Base-by-base conservation (phyloP, 2,329 filamentous ascomycete genomes). In the Ceratocystiopsis sp. region DNA sequence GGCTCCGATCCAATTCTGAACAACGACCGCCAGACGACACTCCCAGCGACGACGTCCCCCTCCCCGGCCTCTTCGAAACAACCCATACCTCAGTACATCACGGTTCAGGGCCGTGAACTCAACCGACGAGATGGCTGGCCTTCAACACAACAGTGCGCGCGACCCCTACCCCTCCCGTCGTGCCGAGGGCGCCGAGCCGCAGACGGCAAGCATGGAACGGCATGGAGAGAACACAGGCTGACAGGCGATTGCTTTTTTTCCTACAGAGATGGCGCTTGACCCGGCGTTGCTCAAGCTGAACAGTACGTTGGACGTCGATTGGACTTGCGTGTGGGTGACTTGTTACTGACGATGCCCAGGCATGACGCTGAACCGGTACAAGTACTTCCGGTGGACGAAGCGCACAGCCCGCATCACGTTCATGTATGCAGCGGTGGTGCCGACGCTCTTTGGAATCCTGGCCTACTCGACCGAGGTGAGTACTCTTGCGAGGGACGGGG, bases 301-400 rank as follows among this genome's bases (percentile, higher is more conserved):
- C 47, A 58, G 66, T 68, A 65, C 47, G 65, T 48, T 15, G 35
- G 14, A 11, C 25, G 15, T 9, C 9, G 38, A 4, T 17, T 15
- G 34, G 7, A 13, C 10, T 37, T 19, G 19, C 36, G 19, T 21
- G 4, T 21, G 19, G 19, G 4, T 21, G 19, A 32, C 17, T 32
- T 4, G 15, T 35, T 29, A 62, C 40, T 42, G 42, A 21, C 29
- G 12, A 13, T 18, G 1, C 36, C 42, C 55, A 94, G 87, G 81
- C 60, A 83, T 95, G 77, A 75, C 73, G 56, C 68, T 73, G 56
- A 85, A 84, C 68, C 81, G 91, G 52, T 80, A 87, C 74, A 85
- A 85, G 66, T 94, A 84, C 74, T 98, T 96, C 74, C 75, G 85
- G 62, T 96, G 85, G 84, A 96, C 82, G 34, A 73, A 77, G 42